Percentiles rank a stretch among this genome's conserved stretches.
phyloP scores from a whole-genome alignment of 352 stramenopile genomes.

The Globisporangium carolinianum region DNA sequence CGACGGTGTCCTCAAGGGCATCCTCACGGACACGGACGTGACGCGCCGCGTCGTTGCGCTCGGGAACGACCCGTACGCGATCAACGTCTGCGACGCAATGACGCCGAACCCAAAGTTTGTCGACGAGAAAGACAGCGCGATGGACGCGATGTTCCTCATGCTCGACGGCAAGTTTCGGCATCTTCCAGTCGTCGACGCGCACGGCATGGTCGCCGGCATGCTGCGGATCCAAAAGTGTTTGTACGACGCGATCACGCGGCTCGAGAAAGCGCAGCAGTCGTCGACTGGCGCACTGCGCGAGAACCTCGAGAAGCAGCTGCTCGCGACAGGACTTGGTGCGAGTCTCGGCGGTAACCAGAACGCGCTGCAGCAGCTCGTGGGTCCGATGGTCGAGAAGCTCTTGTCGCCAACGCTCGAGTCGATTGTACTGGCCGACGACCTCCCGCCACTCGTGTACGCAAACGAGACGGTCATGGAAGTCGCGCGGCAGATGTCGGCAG shows the following conservation, averaged over 20 bases:
- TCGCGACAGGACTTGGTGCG: slow-evolving; percentile 39
- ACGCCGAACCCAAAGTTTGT: slow-evolving; percentile 87
- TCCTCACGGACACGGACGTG: slow-evolving; percentile 93
- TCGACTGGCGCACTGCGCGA: slow-evolving; percentile 66
- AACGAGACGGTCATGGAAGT: slow-evolving; percentile 83
- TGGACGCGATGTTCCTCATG: slow-evolving; percentile 91
- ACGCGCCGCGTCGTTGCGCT: slow-evolving; percentile 80
- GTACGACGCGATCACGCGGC: slow-evolving; percentile 96
- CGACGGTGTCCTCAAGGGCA: slow-evolving; percentile 89
- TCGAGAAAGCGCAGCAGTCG: slow-evolving; percentile 89
- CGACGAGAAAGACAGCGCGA: slow-evolving; percentile 81
- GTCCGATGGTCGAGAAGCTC: slow-evolving; percentile 82
- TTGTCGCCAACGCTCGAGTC: slow-evolving; percentile 77
- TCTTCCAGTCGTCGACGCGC: slow-evolving; percentile 91
- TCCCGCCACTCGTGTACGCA: slow-evolving; percentile 70
- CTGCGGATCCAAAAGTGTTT: slow-evolving; percentile 98
- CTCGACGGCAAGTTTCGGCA: slow-evolving; percentile 93
- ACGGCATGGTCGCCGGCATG: slow-evolving; percentile 91
- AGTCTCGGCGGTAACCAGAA: slow-evolving; percentile 52
- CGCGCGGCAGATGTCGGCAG: slow-evolving; percentile 78
- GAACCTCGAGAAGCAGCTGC: slow-evolving; percentile 72
- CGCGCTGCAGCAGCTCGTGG: slow-evolving; percentile 65
- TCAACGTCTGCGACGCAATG: slow-evolving; percentile 81
- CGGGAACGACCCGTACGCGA: slow-evolving; percentile 80
- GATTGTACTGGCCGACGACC: slow-evolving; percentile 70